Conservation (phyloP, 352 stramenopile species). For the Phytopythium oedochilum region DNA sequence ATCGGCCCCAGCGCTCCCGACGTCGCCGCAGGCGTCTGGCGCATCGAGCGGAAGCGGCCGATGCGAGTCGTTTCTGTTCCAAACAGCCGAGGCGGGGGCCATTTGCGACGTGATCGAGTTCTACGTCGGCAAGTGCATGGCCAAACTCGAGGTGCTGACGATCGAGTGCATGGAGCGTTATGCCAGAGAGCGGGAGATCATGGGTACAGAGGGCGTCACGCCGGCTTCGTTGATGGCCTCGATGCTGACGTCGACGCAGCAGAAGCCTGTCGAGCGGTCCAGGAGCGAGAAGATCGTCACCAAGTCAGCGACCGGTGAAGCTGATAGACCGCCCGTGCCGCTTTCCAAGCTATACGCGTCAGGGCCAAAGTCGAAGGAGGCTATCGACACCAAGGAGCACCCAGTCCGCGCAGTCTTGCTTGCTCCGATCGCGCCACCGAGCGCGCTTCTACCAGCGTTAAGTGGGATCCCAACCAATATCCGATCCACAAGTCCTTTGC, state of each 20-base stretch:
- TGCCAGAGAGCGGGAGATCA: neutral
- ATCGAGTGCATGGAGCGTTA: slow-evolving; percentile 17
- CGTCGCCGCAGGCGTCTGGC: no score
- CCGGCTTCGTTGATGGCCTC: neutral
- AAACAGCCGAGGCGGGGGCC: slow-evolving; percentile 36
- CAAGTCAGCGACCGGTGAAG: neutral
- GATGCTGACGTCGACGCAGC: neutral
- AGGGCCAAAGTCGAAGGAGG: neutral
- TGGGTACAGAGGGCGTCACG: neutral
- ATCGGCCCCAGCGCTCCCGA: neutral
- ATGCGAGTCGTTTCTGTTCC: slow-evolving; percentile 53
- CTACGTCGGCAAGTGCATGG: slow-evolving; percentile 75
- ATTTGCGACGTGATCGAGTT: slow-evolving; percentile 77
- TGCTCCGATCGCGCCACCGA: neutral
- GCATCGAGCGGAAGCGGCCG: neutral
- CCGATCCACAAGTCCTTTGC: neutral
- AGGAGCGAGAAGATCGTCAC: slow-evolving; percentile 1
- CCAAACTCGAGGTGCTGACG: slow-evolving; percentile 58
- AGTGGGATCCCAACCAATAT: neutral
- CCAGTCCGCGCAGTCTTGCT: neutral
- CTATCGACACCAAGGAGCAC: neutral
- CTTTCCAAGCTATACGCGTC: neutral
- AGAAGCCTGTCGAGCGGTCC: neutral
- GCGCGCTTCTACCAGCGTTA: neutral
- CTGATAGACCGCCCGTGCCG: neutral